A percentile compares a stretch with the other conserved stretches of the same genome.
phyloP scores from a whole-genome alignment of 768 basidiomycete species.

The Botryobasidium botryosum region DNA sequence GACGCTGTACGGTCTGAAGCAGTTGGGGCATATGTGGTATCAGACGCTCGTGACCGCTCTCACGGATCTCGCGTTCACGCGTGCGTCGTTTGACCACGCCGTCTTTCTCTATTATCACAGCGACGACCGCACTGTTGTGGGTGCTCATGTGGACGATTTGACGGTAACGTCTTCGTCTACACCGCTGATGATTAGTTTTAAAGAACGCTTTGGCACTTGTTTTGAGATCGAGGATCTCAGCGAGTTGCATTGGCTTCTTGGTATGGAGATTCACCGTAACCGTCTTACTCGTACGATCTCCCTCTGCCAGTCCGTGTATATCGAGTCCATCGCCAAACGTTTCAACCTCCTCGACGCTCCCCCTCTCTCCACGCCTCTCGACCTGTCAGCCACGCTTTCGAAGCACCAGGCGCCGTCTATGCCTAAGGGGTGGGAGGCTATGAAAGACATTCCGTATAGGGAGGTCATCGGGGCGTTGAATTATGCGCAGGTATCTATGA shows the following conservation, averaged over 20 bases:
- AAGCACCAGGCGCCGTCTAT: too few relatives aligned
- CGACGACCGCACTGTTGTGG: neutral
- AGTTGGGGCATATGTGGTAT: slow-evolving; percentile 25
- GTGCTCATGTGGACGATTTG: slow-evolving; percentile 5
- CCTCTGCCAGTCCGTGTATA: too few relatives aligned
- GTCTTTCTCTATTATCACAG: neutral
- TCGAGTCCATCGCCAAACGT: too few relatives aligned
- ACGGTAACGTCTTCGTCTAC: neutral
- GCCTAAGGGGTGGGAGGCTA: too few relatives aligned
- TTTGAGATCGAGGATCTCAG: slow-evolving; percentile 5
- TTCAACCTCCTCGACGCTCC: too few relatives aligned
- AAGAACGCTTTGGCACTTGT: neutral
- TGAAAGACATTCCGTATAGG: slow-evolving; percentile 5
- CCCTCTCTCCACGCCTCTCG: too few relatives aligned
- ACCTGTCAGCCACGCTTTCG: too few relatives aligned
- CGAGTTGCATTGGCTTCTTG: neutral
- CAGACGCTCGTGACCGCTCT: slow-evolving; percentile 13
- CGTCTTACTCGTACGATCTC: neutral
- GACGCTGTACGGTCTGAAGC: slow-evolving; percentile 29
- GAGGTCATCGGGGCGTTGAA: slow-evolving; percentile 2
- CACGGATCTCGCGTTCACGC: slow-evolving; percentile 5
- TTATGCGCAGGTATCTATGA: slow-evolving; percentile 5
- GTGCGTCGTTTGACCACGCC: neutral
- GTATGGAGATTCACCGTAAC: neutral
- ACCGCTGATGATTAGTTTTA: neutral